Evolutionary conservation across 2,329 filamentous ascomycete species (phyloP).

Genomic region (Scolecobasidium constrictum): DNA sequence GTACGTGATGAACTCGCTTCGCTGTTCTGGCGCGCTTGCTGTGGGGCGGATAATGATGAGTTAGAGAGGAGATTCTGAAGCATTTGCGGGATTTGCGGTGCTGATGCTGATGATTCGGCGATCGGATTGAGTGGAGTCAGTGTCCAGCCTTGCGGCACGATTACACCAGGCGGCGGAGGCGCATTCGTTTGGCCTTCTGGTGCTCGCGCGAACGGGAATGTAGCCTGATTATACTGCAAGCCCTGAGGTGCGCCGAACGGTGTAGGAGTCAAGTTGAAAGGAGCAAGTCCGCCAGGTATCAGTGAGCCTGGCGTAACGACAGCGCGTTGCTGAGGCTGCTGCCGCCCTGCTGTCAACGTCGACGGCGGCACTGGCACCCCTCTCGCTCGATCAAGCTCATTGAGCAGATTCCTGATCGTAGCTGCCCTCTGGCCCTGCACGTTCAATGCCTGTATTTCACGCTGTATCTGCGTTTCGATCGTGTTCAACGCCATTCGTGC

Average conservation of each 20-base stretch:
- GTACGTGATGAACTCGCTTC: not conserved
- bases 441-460: constrained; percentile 3
- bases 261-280: not conserved
- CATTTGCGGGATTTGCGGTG: not conserved
- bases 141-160: constrained; percentile 6
- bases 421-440: not conserved
- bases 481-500: constrained; percentile 3
- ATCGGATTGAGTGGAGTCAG: constrained; percentile 4
- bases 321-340: not conserved
- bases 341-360: too few relatives aligned
- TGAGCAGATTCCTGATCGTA: not conserved
- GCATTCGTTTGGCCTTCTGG: not conserved
- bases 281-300: too few relatives aligned
- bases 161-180: not conserved
- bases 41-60: too few relatives aligned
- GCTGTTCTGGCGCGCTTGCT: not conserved
- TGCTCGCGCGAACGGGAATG: not conserved
- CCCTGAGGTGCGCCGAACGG: not conserved
- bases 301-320: not conserved
- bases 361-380: not conserved
- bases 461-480: constrained; percentile 5
- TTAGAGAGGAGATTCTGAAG: not conserved
- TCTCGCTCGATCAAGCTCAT: constrained; percentile 3
- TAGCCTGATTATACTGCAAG: not conserved
- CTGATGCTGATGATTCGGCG: not conserved